These are phyloP conservation scores for Extremus antarcticus DNA, from an alignment of 495 filamentous ascomycete species.

Conservation along the genomic window DNA sequence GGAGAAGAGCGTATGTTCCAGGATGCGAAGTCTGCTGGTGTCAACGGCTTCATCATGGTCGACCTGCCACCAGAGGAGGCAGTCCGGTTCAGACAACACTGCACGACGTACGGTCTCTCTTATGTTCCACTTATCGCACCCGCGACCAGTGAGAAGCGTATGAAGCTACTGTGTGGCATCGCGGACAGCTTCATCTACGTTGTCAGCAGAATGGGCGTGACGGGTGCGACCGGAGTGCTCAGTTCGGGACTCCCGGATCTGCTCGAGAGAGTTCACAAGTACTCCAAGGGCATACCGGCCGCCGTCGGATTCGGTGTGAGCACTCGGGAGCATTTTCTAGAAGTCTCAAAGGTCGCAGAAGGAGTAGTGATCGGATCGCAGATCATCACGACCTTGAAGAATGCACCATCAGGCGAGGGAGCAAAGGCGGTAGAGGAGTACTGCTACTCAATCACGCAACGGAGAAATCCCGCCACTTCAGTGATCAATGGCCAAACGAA, in stretches of 20 bases:
- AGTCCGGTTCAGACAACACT: slow-evolving; percentile 76
- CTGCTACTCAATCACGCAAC: slow-evolving; percentile 68
- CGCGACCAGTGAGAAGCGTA: slow-evolving; percentile 78
- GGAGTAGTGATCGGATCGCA: slow-evolving; percentile 97
- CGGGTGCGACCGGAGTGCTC: slow-evolving; percentile 74
- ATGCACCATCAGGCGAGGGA: slow-evolving; percentile 57
- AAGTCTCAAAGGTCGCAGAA: slow-evolving; percentile 72
- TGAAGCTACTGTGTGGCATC: slow-evolving; percentile 92
- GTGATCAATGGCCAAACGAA: slow-evolving; percentile 28
- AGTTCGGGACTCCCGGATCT: slow-evolving; percentile 71
- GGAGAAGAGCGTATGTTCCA: slow-evolving; percentile 79
- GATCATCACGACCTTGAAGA: slow-evolving; percentile 68
- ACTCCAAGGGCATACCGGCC: slow-evolving; percentile 79
- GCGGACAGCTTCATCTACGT: slow-evolving; percentile 99
- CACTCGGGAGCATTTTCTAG: slow-evolving; percentile 85
- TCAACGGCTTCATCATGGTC: slow-evolving; percentile 96
- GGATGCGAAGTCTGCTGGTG: slow-evolving; percentile 75
- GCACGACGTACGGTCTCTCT: slow-evolving; percentile 61
- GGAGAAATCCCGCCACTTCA: slow-evolving; percentile 19
- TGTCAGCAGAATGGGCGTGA: slow-evolving; percentile 94
- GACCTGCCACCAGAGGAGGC: slow-evolving; percentile 97
- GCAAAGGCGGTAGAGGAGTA: slow-evolving; percentile 75
- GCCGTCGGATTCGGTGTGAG: slow-evolving; percentile 94
- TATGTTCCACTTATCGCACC: slow-evolving; percentile 95
- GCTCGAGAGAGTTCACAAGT: slow-evolving; percentile 74